These are phyloP conservation scores for Verticillium longisporum DNA, from an alignment of 2,329 filamentous ascomycete genomes.

Conservation along the genomic window DNA sequence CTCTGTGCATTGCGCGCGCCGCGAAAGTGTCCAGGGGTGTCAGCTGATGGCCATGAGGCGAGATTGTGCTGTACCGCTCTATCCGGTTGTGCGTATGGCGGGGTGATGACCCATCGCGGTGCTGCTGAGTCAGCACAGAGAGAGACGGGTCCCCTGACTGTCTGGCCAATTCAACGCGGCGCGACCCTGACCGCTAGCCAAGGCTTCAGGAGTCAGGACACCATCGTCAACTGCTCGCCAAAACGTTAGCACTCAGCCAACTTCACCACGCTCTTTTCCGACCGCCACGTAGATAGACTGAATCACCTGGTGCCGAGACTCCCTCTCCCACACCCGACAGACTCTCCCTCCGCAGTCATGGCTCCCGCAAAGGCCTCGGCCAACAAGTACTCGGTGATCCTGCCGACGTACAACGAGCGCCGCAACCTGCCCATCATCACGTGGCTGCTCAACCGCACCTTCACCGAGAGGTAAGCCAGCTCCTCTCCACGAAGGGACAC, in stretches of 20 bases:
- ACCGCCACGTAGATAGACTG: not conserved
- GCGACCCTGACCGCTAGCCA: not conserved
- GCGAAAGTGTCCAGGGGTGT: not conserved
- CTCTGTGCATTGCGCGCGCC: not conserved
- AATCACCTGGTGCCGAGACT: not conserved
- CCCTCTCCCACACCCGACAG: not conserved
- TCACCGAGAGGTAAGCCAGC: constrained; percentile 69
- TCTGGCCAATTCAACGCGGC: not conserved
- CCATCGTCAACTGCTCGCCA: not conserved
- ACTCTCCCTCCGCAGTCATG: constrained; percentile 27
- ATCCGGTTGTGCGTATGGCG: too few relatives aligned
- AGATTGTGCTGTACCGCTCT: too few relatives aligned
- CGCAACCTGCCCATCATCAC: constrained; percentile 92
- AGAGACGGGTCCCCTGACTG: not conserved
- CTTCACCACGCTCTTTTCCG: constrained; percentile 19
- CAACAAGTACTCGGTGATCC: constrained; percentile 94
- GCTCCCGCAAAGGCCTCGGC: constrained; percentile 33
- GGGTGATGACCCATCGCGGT: not conserved
- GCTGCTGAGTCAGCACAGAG: not conserved
- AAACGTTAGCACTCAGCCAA: not conserved
- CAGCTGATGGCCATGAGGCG: not conserved
- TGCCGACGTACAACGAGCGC: constrained; percentile 98
- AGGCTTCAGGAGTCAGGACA: not conserved
- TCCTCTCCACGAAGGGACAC: not conserved
- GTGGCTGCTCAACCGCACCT: constrained; percentile 89